Evolutionary conservation across 2,329 filamentous ascomycete genomes (phyloP).

Genomic region (Helminthosporium solani): DNA sequence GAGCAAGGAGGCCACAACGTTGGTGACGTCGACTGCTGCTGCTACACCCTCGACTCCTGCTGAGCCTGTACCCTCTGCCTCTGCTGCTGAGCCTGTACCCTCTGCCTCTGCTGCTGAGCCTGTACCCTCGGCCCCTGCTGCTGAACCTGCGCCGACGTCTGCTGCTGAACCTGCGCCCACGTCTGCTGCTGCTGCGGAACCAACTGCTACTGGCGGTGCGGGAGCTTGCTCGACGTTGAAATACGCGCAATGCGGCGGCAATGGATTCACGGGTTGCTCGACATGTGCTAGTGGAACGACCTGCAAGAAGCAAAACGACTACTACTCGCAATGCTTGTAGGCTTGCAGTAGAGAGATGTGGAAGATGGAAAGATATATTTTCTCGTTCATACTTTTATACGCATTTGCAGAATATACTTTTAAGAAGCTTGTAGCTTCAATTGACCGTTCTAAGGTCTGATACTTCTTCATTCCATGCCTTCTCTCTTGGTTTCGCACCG

Average conservation of each 20-base stretch:
- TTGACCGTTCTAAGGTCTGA: background rate
- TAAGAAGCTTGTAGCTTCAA: background rate
- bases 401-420: background rate
- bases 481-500: background rate
- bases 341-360: background rate
- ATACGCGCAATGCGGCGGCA: conserved; percentile 39
- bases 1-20: background rate
- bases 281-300: conserved; percentile 24
- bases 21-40: conserved; percentile 12
- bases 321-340: conserved; percentile 34
- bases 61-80: too few species aligned
- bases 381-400: background rate
- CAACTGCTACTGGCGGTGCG: conserved; percentile 12
- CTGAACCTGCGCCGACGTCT: too few species aligned
- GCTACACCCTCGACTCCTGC: conserved; percentile 16
- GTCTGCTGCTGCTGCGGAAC: conserved; percentile 14
- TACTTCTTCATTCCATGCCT: background rate
- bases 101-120: too few species aligned
- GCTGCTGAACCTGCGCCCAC: too few species aligned
- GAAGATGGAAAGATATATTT: background rate
- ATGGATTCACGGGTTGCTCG: conserved; percentile 27
- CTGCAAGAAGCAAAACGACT: conserved; percentile 22
- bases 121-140: too few species aligned
- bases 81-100: too few species aligned
- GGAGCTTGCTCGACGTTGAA: conserved; percentile 19